Base-by-base conservation (phyloP, 1,139 yeast species). In the Suhomyces maxii region DNA sequence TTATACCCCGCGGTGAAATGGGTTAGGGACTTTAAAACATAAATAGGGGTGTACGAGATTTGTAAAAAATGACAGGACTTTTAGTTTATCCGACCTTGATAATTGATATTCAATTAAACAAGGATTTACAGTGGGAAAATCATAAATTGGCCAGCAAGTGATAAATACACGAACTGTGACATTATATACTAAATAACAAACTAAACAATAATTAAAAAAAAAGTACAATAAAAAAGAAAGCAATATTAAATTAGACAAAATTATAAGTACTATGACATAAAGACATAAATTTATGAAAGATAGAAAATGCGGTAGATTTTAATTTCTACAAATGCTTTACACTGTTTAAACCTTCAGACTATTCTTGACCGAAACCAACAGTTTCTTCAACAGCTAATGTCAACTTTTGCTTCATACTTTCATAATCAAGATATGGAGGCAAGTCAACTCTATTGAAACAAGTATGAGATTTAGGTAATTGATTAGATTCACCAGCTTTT, bases 351-450 rank as follows among this genome's bases (percentile, higher is more conserved):
- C 23, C 23, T 18, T 18, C 23, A 18, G 23, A 18, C 30, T 74
- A 90, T 73, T 93, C 99, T 73, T 93, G 98, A 51, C 99, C 99
- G 64, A 89, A 89, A 37, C 97, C 97, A 62, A 89, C 90, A 12
- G 97, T 89, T 70, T 89, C 96, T 65, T 89, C 96, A 37, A 89
- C 96, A 14, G 97, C 96, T 63, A 88, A 73, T 34, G 91, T 83
- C 58, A 89, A 76, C 67, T 89, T 89, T 65, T 86, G 90, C 60
- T 80, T 86, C 76, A 89, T 71, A 44, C 86, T 77, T 43, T 85
- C 95, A 62, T 77, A 86, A 61, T 84, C 86, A 45, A 76, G 76
- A 64, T 89, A 89, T 41, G 89, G 90, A 31, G 96, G 96, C 63
- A 89, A 77, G 69, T 89, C 96, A 47, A 89, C 95, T 70, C 96